phyloP scores from a whole-genome alignment of 768 basidiomycete genomes.

The Hygrocybe coccinea region DNA sequence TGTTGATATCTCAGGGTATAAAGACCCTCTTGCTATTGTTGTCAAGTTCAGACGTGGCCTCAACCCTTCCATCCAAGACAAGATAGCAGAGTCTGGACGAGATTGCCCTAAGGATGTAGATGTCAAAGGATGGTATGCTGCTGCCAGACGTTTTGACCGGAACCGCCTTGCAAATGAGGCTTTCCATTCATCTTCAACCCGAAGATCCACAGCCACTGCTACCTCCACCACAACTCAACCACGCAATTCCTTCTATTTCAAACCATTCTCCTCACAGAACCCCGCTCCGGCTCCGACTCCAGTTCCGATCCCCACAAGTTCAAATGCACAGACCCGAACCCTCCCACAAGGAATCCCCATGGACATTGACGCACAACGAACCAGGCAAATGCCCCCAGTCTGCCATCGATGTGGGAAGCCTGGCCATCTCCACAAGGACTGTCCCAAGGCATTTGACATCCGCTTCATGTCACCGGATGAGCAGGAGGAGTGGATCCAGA shows the following conservation, averaged over 20 bases:
- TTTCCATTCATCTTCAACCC: too few relatives aligned
- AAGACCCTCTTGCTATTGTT: too few relatives aligned
- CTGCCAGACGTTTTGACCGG: too few relatives aligned
- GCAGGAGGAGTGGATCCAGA: neutral
- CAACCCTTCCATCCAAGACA: too few relatives aligned
- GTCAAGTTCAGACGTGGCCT: too few relatives aligned
- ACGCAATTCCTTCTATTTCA: neutral
- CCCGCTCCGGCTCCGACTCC: neutral
- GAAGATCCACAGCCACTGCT: too few relatives aligned
- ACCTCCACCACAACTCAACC: neutral
- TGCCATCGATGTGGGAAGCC: constrained; percentile 3
- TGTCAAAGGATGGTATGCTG: too few relatives aligned
- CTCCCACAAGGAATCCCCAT: neutral
- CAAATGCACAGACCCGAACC: neutral
- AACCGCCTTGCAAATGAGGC: too few relatives aligned
- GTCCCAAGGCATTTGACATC: too few relatives aligned
- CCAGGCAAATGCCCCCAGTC: neutral
- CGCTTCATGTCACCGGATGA: neutral
- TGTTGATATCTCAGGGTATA: too few relatives aligned
- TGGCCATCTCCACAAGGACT: neutral
- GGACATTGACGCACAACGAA: neutral
- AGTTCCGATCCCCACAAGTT: neutral
- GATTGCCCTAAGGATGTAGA: too few relatives aligned
- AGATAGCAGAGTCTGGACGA: too few relatives aligned
- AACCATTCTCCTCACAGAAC: neutral